These are phyloP conservation scores for Trametes meyenii DNA, from an alignment of 768 basidiomycete genomes.

Conservation along the genomic window DNA sequence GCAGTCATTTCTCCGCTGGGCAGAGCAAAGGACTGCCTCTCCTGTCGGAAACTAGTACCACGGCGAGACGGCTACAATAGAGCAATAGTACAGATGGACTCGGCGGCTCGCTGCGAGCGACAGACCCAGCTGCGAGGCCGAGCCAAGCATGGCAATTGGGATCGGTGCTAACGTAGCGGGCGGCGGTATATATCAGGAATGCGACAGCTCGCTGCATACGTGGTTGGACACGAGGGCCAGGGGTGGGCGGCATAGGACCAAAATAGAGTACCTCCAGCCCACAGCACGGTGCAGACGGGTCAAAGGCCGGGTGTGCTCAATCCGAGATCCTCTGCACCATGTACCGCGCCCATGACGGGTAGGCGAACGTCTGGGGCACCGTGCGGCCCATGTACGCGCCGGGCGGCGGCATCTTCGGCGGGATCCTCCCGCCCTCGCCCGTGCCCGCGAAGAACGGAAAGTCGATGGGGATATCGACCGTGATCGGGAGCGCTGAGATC, in stretches of 20 bases:
- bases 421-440: slow-evolving; percentile 35
- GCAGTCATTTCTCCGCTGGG: no score
- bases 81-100: no score
- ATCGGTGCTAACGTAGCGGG: no score
- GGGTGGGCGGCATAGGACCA: background rate
- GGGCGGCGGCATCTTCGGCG: slow-evolving; percentile 38
- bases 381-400: slow-evolving; percentile 22
- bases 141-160: background rate
- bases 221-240: no score
- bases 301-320: slow-evolving; percentile 7
- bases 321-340: slow-evolving; percentile 44
- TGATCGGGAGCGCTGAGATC: slow-evolving; percentile 49
- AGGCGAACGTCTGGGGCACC: slow-evolving; percentile 46
- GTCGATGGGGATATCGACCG: slow-evolving; percentile 39
- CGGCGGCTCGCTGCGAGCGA: no score
- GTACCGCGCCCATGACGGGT: slow-evolving; percentile 72
- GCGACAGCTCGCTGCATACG: background rate
- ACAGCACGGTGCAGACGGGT: background rate
- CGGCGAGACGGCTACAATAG: no score
- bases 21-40: no score
- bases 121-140: no score
- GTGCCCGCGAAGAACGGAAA: slow-evolving; percentile 17
- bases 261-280: background rate
- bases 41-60: no score
- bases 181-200: background rate